phyloP scores from a whole-genome alignment of 2,329 filamentous ascomycete species.

The Fulvia fulva region DNA sequence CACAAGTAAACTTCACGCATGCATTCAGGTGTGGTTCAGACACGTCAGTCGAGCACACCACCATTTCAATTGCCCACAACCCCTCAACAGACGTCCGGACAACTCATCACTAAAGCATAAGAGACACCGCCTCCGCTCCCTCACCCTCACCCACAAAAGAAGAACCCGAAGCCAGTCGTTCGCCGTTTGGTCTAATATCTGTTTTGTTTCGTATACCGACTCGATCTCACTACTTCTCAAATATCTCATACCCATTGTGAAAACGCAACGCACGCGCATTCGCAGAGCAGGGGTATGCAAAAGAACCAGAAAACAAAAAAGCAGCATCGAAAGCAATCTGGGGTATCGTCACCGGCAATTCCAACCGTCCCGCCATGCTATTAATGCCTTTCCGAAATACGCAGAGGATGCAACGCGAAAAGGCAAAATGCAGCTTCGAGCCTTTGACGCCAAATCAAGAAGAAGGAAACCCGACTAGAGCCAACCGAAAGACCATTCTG shows the following conservation, averaged over 20 bases:
- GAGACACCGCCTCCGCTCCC: not conserved
- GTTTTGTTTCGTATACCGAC: not conserved
- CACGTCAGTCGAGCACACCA: slow-evolving; percentile 1
- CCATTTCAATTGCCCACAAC: not conserved
- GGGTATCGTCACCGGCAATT: slow-evolving; percentile 3
- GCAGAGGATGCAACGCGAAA: not conserved
- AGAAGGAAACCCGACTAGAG: not conserved
- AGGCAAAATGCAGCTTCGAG: not conserved
- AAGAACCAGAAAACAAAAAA: not conserved
- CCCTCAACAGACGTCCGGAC: not conserved
- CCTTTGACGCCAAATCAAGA: not conserved
- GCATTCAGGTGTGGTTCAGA: not conserved
- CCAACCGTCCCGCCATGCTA: slow-evolving; percentile 3
- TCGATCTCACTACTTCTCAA: not conserved
- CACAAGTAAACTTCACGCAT: not conserved
- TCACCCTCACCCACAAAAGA: no score
- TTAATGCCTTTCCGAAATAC: not conserved
- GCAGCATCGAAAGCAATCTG: slow-evolving; percentile 5
- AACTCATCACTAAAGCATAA: not conserved
- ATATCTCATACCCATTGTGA: not conserved
- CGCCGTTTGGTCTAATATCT: not conserved
- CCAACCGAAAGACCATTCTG: not conserved
- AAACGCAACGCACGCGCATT: not conserved
- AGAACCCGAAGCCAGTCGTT: not conserved
- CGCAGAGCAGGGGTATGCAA: not conserved